A percentile compares a stretch with the other conserved stretches of the same genome.
These are phyloP conservation scores for Helichrysum umbraculigerum DNA, from an alignment of 129 eudicot species.

Conservation along the genomic window DNA sequence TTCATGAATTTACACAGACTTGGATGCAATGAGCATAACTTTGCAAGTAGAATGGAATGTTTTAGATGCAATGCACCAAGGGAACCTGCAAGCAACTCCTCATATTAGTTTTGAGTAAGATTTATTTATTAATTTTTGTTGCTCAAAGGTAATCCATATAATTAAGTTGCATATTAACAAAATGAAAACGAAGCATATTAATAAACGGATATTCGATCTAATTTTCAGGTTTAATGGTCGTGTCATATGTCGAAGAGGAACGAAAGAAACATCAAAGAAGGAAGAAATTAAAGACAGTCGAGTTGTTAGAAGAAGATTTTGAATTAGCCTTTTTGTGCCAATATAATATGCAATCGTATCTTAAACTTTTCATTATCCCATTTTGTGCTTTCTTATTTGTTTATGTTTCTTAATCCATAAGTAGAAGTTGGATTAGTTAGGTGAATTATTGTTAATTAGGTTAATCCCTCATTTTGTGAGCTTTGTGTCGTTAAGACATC, in stretches of 20 bases:
- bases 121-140: background rate
- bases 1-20: constrained; percentile 41
- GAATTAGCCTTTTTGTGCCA: constrained; percentile 42
- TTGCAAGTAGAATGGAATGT: constrained; percentile 94
- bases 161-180: background rate
- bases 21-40: constrained; percentile 95
- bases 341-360: constrained; percentile 36
- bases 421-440: constrained; percentile 10
- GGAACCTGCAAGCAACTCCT: constrained; percentile 69
- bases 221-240: constrained; percentile 41
- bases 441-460: constrained; percentile 44
- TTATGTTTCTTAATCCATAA: background rate
- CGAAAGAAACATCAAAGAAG: constrained; percentile 48
- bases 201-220: constrained; percentile 25
- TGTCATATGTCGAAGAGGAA: constrained; percentile 27
- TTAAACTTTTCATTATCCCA: constrained; percentile 28
- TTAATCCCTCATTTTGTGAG: constrained; percentile 50
- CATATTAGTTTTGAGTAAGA: constrained; percentile 37
- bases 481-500: constrained; percentile 19
- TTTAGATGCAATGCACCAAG: constrained; percentile 95
- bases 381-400: constrained; percentile 18
- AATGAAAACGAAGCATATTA: too few species aligned
- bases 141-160: background rate
- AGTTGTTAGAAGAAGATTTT: constrained; percentile 38
- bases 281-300: constrained; percentile 37